Base-by-base conservation (phyloP, 306 rosid genomes). In the Fagus sylvatica region DNA sequence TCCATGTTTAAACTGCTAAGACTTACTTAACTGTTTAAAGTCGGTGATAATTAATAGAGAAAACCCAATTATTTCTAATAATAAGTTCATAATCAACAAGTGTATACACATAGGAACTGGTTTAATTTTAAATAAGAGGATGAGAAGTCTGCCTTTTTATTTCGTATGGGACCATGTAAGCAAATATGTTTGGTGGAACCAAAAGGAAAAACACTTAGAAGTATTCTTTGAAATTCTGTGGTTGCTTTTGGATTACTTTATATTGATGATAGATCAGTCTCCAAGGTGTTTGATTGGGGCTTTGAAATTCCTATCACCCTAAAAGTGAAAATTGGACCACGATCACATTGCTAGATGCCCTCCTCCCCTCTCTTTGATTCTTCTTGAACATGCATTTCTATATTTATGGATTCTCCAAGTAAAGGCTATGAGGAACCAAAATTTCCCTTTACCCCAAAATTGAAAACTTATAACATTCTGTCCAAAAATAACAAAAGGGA, bases 191-290 rank as follows among this genome's bases (percentile, higher is more conserved):
- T 51, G 62, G 78, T 71, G 81, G 71, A 57, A 3, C 74, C 51
- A 53, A 84, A 80, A 73, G 74, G 17, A 42, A 76, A 71, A 76
- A 66, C 39, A 76, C 49, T 42, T 28, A 8, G 41, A 39, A 64
- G 64, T 42, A 22, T 59, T 71, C 74, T 56, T 74, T 65, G 70
- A 64, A 76, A 74, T 57, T 55, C n/a, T 70, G 42, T 30, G 87
- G 81, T 59, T 78, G 85, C 89, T 82, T 91, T 81, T 79, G 17
- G 48, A 42, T 76, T 60, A 79, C 87, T 85, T 87, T 83, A 57
- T 75, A 13, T 46, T 22, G 28, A 22, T 22, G 28, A 46, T 67
- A 74, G 16, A 55, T 42, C 77, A 76, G 69, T 72, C 83, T 69
- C 42, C 2, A 74, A 74, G 78, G 87, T 71, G 40, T 49, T 78